phyloP scores from a whole-genome alignment of 2,329 filamentous ascomycete genomes.

The Trichoderma sp. region DNA sequence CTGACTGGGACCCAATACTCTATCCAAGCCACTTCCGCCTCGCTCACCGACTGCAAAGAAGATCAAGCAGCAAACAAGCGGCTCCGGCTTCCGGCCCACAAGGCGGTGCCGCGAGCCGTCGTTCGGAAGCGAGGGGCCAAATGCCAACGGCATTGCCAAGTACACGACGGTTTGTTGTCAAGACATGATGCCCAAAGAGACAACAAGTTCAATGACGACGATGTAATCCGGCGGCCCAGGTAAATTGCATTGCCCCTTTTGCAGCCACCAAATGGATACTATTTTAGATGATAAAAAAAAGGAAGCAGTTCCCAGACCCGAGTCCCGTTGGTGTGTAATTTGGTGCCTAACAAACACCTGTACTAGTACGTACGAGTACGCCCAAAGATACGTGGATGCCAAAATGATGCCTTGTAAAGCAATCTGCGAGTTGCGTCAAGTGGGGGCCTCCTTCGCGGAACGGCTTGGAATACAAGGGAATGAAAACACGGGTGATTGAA shows the following conservation, averaged over 20 bases:
- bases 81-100: neutral
- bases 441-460: neutral
- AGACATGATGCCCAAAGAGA: neutral
- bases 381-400: constrained; percentile 12
- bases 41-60: neutral
- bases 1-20: neutral
- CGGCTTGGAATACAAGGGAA: neutral
- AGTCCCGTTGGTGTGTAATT: neutral
- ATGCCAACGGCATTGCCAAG: neutral
- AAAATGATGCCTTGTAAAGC: neutral
- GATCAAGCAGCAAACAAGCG: neutral
- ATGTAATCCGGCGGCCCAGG: neutral
- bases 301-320: neutral
- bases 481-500: neutral
- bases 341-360: constrained; percentile 8
- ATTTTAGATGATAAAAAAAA: neutral
- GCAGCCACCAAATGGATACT: neutral
- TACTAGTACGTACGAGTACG: neutral
- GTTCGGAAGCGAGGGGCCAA: neutral
- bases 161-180: neutral
- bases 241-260: neutral
- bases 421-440: neutral
- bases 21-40: neutral
- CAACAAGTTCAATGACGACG: neutral
- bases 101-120: neutral